Evolutionary conservation across 257 asterid genomes (phyloP), one percentile per base, ranked within the genome.

Genomic region (Misopates orontium): DNA sequence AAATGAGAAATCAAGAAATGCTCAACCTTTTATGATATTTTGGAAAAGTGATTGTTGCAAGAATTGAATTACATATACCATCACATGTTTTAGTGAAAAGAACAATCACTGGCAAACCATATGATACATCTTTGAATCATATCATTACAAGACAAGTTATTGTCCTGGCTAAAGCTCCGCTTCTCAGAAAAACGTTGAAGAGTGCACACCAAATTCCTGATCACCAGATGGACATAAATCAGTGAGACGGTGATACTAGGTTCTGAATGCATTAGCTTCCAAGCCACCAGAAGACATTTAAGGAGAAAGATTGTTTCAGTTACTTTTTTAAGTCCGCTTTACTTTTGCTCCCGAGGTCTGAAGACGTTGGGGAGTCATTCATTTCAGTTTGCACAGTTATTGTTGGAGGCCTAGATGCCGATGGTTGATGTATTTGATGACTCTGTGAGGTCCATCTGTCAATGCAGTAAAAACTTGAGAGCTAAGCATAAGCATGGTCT

Each of bases 391-490:
- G 11, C 64, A 22, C n/a, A 12, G 58, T 32, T 31, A 28, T 21
- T 22, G 56, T 62, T 25, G 28, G 25, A 8, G 41, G 58, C 78
- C 79, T 83, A 85, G 58, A 89, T 79, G 64, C 93, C 95, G 56
- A 87, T 75, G 60, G 87, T 73, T 66, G 97, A 85, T 70, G 92
- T 96, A 63, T 48, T 76, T 11, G 98, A 71, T 47, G 77, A 75
- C 42, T 89, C 96, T 8, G n/a, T n/a, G 90, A 80, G 39, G 66
- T 77, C 50, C 77, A 85, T 4, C 69, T 77, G 69, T 85, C 85
- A 75, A 85, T 82, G 4, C 8, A 3, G 11, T 1, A 36, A 10
- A 36, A 36, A 36, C 36, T n/a, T n/a, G n/a, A n/a, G n/a, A n/a
- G 6, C 2, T 28, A 6, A 28, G 36, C 2, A 6, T 28, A 28